Evolutionary conservation across 768 basidiomycete genomes (phyloP), one percentile per base, ranked within the genome.

Genomic region (Stropharia rugosoannulata): DNA sequence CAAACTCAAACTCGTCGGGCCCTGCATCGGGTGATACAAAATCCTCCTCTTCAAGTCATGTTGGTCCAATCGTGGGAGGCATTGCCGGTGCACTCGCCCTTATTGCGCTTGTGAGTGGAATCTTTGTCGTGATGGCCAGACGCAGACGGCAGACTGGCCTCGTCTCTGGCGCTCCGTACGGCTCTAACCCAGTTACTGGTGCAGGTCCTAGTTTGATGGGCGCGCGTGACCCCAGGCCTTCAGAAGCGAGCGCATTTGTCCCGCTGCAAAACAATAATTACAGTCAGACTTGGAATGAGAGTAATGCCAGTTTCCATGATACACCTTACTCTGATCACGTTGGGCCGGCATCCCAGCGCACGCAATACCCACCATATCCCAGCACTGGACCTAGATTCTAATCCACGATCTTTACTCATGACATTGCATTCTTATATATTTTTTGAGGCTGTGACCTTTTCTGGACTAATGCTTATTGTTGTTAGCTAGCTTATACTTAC

Each of bases 191-290:
- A 42, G 54, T 56, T 22, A 49, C 51, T 18, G 49, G 56, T 62
- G 69, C 58, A 57, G 41, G 59, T 43, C 46, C 42, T 5, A 36
- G 39, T 2, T 48, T 55, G 22, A 58, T 58, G 13, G 62, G 58
- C 49, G 47, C 36, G 40, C 46, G 52, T 10, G 44, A 29, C 39
- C 25, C 36, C 54, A 46, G 46, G 25, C 22, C 36, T 11, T 84
- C 85, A 58, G 82, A 87, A 70, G 82, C 84, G 62, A 85, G 83
- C 60, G 79, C 86, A 27, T 89, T 89, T 62, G 73, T 86, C 49
- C 88, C 88, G 15, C 65, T 90, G 62, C 81, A 83, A 60, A 84
- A 85, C 67, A 80, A 79, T 55, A 85, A 81, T 64, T 60, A 73
- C 53, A 83, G 79, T 61, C 75, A 75, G 59, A 74, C 76, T 43